These are phyloP conservation scores for Haplosporangium sp. DNA, from an alignment of 371 early-diverging fungal genomes.

Conservation along the genomic window DNA sequence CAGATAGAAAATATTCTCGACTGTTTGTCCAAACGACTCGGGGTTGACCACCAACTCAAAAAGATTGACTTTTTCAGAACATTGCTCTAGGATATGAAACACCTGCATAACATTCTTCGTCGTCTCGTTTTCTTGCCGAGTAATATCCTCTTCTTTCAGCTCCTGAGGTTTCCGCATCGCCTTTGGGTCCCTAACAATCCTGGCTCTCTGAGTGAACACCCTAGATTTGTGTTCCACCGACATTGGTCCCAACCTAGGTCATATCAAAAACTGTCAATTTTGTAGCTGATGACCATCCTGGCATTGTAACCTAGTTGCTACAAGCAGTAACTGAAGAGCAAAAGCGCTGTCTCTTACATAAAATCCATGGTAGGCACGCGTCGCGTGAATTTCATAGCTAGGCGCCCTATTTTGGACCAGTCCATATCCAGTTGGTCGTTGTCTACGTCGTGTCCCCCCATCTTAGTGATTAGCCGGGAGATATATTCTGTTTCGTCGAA, in stretches of 20 bases:
- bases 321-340: too few relatives aligned
- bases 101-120: constrained; percentile 82
- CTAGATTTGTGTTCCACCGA: constrained; percentile 71
- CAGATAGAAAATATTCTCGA: constrained; percentile 95
- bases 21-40: constrained; percentile 89
- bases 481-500: constrained; percentile 83
- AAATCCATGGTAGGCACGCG: constrained; percentile 76
- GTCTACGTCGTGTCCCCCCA: constrained; percentile 62
- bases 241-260: constrained; percentile 74
- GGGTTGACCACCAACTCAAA: constrained; percentile 93
- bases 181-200: constrained; percentile 43
- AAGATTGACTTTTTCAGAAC: constrained; percentile 68
- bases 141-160: constrained; percentile 79
- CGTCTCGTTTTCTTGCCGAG: constrained; percentile 89
- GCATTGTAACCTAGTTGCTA: too few relatives aligned
- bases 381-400: constrained; percentile 64
- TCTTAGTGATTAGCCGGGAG: constrained; percentile 62
- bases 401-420: constrained; percentile 74
- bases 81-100: constrained; percentile 65
- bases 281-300: not conserved
- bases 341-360: constrained; percentile 60
- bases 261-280: not conserved
- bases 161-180: constrained; percentile 55
- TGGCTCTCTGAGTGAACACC: constrained; percentile 38
- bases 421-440: constrained; percentile 54